Conservation (phyloP, 78 protist species). For the Cavenderia fasciculata region DNA sequence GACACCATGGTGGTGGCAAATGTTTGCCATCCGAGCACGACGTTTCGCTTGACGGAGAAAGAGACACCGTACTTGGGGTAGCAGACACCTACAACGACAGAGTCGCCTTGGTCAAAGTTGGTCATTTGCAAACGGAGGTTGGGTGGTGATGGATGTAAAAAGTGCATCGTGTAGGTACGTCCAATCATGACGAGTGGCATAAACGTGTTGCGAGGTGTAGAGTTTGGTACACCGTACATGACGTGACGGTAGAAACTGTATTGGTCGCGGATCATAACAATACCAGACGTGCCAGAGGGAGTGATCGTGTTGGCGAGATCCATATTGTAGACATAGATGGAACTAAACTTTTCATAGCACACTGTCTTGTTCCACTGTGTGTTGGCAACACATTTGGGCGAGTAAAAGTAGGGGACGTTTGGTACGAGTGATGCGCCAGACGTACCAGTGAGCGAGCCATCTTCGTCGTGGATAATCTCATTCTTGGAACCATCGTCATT, state of each 20-base stretch:
- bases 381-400: slow-evolving; percentile 4
- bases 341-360: slow-evolving; percentile 18
- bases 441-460: slow-evolving; percentile 37
- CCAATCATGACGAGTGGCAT: slow-evolving; percentile 58
- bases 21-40: slow-evolving; percentile 3
- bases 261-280: slow-evolving; percentile 45
- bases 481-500: slow-evolving; percentile 45
- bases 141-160: slow-evolving; percentile 51
- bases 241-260: slow-evolving; percentile 16
- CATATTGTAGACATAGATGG: slow-evolving; percentile 20
- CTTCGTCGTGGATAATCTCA: slow-evolving; percentile 19
- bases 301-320: background rate
- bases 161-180: slow-evolving; percentile 63
- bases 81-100: slow-evolving; percentile 50
- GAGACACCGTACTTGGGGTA: slow-evolving; percentile 70
- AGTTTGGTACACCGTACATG: slow-evolving; percentile 53
- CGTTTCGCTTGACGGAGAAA: slow-evolving; percentile 4
- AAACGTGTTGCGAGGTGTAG: slow-evolving; percentile 35
- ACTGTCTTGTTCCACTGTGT: slow-evolving; percentile 10
- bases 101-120: slow-evolving; percentile 49
- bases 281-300: slow-evolving; percentile 13
- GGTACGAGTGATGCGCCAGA: slow-evolving; percentile 21
- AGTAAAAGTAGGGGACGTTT: slow-evolving; percentile 15
- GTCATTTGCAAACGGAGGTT: slow-evolving; percentile 39
- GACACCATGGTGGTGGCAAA: background rate